A percentile compares a stretch with the other conserved stretches of the same genome.
Evolutionary conservation across 305 asterid genomes (phyloP).

Genomic region (Solanum hybrid): DNA sequence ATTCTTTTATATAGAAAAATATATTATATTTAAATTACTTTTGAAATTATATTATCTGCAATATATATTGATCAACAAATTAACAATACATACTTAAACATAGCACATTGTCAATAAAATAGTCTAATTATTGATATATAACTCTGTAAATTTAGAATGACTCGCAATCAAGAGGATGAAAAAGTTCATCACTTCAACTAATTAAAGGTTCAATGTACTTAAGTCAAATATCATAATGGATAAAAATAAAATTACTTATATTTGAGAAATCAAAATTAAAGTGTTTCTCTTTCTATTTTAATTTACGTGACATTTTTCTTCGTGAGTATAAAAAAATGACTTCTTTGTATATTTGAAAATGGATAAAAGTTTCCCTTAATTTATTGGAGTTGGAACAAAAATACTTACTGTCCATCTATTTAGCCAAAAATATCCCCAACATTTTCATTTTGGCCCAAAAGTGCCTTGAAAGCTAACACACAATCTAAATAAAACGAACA

Average conservation of each 20-base stretch:
- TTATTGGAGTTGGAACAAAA: neutral
- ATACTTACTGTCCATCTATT: neutral
- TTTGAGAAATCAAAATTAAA: neutral
- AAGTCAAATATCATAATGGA: neutral
- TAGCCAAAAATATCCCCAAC: neutral
- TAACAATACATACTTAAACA: neutral
- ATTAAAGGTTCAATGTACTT: neutral
- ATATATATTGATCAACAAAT: neutral
- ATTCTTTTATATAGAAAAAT: no score
- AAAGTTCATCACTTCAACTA: neutral
- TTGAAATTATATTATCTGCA: neutral
- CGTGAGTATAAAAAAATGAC: neutral
- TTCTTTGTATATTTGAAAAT: no score
- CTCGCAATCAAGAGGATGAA: neutral
- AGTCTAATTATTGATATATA: neutral
- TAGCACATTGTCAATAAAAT: neutral
- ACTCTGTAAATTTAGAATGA: neutral
- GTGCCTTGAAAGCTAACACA: neutral
- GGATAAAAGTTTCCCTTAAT: neutral
- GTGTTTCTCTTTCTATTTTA: no score
- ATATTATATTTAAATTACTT: no score
- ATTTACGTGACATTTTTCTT: neutral
- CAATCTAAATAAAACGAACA: neutral
- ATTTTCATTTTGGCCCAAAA: neutral
- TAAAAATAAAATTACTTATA: neutral